phyloP scores from a whole-genome alignment of 352 stramenopile species.

The Phytopythium aichiense region DNA sequence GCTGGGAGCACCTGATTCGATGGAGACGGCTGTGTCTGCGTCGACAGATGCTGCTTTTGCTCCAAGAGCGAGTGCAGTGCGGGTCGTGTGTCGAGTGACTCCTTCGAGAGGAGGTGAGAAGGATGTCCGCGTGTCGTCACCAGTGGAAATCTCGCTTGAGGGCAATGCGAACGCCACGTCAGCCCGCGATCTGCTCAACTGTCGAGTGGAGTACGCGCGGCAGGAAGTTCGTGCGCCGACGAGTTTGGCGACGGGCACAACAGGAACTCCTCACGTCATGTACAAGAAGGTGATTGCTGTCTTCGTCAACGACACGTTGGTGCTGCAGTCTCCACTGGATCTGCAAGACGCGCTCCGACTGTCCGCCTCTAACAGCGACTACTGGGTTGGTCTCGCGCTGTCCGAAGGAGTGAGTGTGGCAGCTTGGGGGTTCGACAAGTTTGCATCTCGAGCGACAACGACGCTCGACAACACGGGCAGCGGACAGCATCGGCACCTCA shows the following conservation, averaged over 20 bases:
- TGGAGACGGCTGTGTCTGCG: neutral
- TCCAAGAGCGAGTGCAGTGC: conserved; percentile 3
- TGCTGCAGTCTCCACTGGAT: conserved; percentile 46
- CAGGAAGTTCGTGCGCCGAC: conserved; percentile 24
- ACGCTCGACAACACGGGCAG: conserved; percentile 12
- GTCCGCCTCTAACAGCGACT: conserved; percentile 31
- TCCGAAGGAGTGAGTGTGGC: conserved; percentile 27
- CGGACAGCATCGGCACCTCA: conserved; percentile 15
- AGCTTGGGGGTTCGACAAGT: conserved; percentile 58
- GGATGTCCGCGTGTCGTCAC: conserved; percentile 22
- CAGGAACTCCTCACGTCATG: conserved; percentile 22
- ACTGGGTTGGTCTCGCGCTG: conserved; percentile 54
- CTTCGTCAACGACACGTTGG: conserved; percentile 33
- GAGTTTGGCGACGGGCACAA: conserved; percentile 8
- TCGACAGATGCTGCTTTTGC: neutral
- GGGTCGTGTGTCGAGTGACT: conserved; percentile 31
- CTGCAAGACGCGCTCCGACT: conserved; percentile 39
- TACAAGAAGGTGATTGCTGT: conserved; percentile 52
- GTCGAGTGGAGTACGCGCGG: conserved; percentile 44
- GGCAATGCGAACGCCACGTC: conserved; percentile 9
- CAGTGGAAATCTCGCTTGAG: conserved; percentile 18
- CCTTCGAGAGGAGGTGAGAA: conserved; percentile 25
- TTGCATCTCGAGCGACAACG: conserved; percentile 24
- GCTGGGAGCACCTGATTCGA: conserved; percentile 6
- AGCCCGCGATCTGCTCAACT: conserved; percentile 11